phyloP scores from a whole-genome alignment of 169 alveolate species.

The Plasmodium relictum region DNA sequence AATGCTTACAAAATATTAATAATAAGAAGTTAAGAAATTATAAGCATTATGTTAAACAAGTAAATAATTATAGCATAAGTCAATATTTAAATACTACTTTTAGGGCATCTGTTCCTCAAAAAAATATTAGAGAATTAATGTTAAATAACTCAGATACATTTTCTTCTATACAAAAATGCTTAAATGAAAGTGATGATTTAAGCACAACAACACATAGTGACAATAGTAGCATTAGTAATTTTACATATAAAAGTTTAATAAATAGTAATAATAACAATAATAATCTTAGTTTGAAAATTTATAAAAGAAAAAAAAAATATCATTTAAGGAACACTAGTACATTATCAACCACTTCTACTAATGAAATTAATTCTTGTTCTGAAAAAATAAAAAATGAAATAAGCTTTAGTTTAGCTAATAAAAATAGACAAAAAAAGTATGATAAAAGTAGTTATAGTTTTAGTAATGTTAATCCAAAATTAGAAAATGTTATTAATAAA shows the following conservation, averaged over 20 bases:
- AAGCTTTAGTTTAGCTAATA: conserved; percentile 27
- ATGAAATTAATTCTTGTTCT: conserved; percentile 4
- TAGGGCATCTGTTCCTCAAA: conserved; percentile 35
- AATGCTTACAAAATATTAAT: conserved; percentile 63
- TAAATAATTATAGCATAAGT: conserved; percentile 56
- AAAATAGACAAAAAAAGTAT: conserved; percentile 16
- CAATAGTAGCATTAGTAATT: conserved; percentile 17
- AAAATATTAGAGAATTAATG: conserved; percentile 59
- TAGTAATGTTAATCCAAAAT: conserved; percentile 5
- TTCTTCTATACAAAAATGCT: conserved; percentile 47
- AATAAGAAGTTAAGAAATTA: conserved; percentile 37
- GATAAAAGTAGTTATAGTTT: not conserved
- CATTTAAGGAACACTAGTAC: conserved; percentile 17
- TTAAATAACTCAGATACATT: conserved; percentile 61
- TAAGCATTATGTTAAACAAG: conserved; percentile 48
- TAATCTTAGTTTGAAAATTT: conserved; percentile 12
- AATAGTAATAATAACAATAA: conserved; percentile 3
- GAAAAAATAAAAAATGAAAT: conserved; percentile 36
- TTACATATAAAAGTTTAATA: not conserved
- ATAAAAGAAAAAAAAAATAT: conserved; percentile 19
- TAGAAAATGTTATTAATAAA: conserved; percentile 16
- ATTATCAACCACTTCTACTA: conserved; percentile 5
- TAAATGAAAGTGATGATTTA: conserved; percentile 29
- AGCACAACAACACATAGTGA: conserved; percentile 19
- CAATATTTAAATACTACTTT: conserved; percentile 47